Conservation (phyloP, 345 rosid species). For the Microthlaspi erraticum region DNA sequence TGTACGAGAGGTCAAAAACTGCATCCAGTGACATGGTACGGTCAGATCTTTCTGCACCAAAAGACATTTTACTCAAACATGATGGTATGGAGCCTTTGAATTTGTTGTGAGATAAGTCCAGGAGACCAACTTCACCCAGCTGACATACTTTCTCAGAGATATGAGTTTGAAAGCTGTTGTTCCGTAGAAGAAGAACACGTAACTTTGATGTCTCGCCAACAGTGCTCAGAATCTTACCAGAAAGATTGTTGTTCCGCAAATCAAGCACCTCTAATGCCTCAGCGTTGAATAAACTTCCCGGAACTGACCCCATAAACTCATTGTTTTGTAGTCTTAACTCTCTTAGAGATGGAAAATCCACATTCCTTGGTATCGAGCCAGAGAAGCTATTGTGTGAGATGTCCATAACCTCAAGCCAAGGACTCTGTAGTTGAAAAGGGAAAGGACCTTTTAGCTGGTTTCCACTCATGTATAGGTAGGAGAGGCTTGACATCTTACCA, state of each 20-base stretch:
- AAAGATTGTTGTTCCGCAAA: slow-evolving; percentile 55
- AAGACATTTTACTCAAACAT: slow-evolving; percentile 29
- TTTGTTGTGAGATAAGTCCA: slow-evolving; percentile 37
- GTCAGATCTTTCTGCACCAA: slow-evolving; percentile 14
- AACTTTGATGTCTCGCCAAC: slow-evolving; percentile 57
- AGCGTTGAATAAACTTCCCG: slow-evolving; percentile 52
- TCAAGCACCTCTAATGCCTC: slow-evolving; percentile 57
- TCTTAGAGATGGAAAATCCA: slow-evolving; percentile 45
- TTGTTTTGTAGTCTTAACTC: slow-evolving; percentile 33
- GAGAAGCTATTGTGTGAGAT: slow-evolving; percentile 61
- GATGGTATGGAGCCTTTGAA: slow-evolving; percentile 32
- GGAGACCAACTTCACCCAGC: slow-evolving; percentile 21
- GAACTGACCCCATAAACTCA: slow-evolving; percentile 51
- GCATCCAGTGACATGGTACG: background rate
- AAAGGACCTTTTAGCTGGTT: slow-evolving; percentile 40
- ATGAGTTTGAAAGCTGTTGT: slow-evolving; percentile 53
- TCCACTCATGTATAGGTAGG: slow-evolving; percentile 10
- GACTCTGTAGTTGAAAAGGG: slow-evolving; percentile 62
- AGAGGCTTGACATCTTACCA: slow-evolving; percentile 8
- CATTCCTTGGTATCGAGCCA: slow-evolving; percentile 66
- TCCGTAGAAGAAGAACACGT: slow-evolving; percentile 66
- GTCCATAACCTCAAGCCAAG: slow-evolving; percentile 57
- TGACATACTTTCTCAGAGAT: slow-evolving; percentile 48
- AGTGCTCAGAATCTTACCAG: slow-evolving; percentile 53
- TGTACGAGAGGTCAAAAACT: slow-evolving; percentile 14